phyloP scores from a whole-genome alignment of 2,329 filamentous ascomycete genomes.

The Colletotrichum limetticola region DNA sequence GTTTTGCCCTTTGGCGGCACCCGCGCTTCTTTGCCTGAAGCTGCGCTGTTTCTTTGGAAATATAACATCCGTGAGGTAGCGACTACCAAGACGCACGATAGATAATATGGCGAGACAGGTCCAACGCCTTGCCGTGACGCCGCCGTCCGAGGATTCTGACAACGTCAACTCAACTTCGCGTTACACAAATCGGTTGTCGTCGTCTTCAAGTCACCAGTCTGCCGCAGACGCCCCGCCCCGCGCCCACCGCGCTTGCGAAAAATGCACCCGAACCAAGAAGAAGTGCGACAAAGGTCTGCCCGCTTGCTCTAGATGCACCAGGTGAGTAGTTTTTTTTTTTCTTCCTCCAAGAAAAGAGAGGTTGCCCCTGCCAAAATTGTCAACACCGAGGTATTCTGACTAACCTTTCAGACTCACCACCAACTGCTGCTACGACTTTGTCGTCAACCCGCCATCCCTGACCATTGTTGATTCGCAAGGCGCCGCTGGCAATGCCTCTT shows the following conservation, averaged over 20 bases:
- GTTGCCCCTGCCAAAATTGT: neutral
- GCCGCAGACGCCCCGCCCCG: conserved; percentile 38
- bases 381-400: neutral
- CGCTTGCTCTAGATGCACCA: conserved; percentile 47
- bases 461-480: conserved; percentile 42
- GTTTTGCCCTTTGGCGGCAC: neutral
- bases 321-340: conserved; percentile 37
- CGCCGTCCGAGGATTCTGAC: conserved; percentile 32
- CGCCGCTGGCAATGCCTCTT: conserved; percentile 39
- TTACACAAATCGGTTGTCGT: conserved; percentile 16
- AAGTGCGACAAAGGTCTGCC: conserved; percentile 51
- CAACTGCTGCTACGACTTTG: conserved; percentile 49
- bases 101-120: conserved; percentile 24
- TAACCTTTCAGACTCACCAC: conserved; percentile 26
- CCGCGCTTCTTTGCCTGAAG: neutral
- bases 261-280: conserved; percentile 51
- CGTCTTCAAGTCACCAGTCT: conserved; percentile 24
- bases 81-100: neutral
- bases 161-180: conserved; percentile 25
- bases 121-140: conserved; percentile 29
- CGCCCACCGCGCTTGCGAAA: conserved; percentile 50
- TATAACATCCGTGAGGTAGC: neutral
- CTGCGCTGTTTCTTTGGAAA: neutral
- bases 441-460: conserved; percentile 48
- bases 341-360: neutral